phyloP scores from a whole-genome alignment of 31 red algal species.

The Odonthalia washingtoniensis region DNA sequence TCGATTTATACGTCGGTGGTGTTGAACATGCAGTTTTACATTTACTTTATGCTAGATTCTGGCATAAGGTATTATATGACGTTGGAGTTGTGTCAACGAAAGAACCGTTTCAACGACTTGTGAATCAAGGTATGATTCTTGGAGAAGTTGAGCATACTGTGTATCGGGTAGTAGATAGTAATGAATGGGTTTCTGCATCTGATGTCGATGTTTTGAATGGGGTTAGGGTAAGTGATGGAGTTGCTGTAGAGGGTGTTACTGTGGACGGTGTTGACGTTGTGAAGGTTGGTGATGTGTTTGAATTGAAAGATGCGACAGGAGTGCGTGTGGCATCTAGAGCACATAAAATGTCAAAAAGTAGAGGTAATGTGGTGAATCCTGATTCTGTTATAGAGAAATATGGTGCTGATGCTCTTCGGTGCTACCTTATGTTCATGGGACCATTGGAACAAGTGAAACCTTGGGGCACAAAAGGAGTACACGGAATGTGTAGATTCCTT shows the following conservation, averaged over 20 bases:
- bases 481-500: constrained; percentile 91
- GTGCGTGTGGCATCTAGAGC: constrained; percentile 76
- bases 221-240: constrained; percentile 37
- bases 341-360: constrained; percentile 99
- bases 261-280: constrained; percentile 64
- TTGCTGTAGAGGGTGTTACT: constrained; percentile 49
- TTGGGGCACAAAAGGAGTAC: constrained; percentile 87
- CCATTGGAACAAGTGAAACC: constrained; percentile 96
- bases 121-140: constrained; percentile 99
- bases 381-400: constrained; percentile 84
- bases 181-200: constrained; percentile 67
- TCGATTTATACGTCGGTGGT: constrained; percentile 99
- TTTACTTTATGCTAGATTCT: constrained; percentile 97
- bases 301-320: constrained; percentile 54
- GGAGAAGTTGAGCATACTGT: constrained; percentile 90
- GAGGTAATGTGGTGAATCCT: constrained; percentile 99
- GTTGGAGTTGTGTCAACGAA: constrained; percentile 91
- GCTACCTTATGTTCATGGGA: constrained; percentile 99
- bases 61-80: constrained; percentile 98
- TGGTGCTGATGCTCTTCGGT: constrained; percentile 92
- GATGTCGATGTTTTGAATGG: constrained; percentile 71
- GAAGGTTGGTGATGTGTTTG: constrained; percentile 72
- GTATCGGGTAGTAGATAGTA: constrained; percentile 40
- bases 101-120: constrained; percentile 94
- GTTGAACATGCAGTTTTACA: constrained; percentile 99